Percentiles rank a stretch among this genome's conserved stretches.
phyloP scores from a whole-genome alignment of 2,329 filamentous ascomycete genomes.

The Botrytis sinoallii region DNA sequence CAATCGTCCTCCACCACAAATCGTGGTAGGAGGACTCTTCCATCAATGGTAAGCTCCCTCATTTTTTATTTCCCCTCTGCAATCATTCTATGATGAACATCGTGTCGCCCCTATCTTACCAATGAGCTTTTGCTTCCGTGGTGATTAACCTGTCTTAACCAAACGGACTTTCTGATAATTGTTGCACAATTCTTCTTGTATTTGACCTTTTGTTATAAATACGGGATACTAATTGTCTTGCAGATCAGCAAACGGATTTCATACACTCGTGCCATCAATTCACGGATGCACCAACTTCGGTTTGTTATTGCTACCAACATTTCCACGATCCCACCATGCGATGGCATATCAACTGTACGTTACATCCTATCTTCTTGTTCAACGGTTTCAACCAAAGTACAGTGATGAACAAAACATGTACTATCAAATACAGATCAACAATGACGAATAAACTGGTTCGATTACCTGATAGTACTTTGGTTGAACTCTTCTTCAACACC shows the following conservation, averaged over 20 bases:
- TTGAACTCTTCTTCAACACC: constrained; percentile 14
- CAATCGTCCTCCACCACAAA: not conserved
- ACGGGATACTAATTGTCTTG: constrained; percentile 24
- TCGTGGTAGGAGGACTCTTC: constrained; percentile 1
- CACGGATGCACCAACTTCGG: not conserved
- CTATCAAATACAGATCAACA: constrained; percentile 45
- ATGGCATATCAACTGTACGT: constrained; percentile 32
- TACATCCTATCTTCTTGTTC: constrained; percentile 1
- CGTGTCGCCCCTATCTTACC: constrained; percentile 60
- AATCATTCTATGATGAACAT: constrained; percentile 49
- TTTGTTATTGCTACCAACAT: not conserved
- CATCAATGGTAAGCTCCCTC: constrained; percentile 7
- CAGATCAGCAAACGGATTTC: constrained; percentile 12
- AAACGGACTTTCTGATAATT: constrained; percentile 52
- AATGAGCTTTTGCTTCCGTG: constrained; percentile 42
- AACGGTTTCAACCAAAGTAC: constrained; percentile 24
- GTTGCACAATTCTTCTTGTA: not conserved
- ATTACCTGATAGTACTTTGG: constrained; percentile 37
- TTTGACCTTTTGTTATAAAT: not conserved
- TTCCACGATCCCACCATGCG: not conserved
- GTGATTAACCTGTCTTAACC: constrained; percentile 58
- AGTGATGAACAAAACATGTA: constrained; percentile 45
- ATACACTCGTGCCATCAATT: not conserved
- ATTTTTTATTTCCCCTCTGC: constrained; percentile 11
- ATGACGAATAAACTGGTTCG: constrained; percentile 41